Conservation (phyloP, 2,329 filamentous ascomycete genomes). For the Gnomoniopsis smithogilvyi region DNA sequence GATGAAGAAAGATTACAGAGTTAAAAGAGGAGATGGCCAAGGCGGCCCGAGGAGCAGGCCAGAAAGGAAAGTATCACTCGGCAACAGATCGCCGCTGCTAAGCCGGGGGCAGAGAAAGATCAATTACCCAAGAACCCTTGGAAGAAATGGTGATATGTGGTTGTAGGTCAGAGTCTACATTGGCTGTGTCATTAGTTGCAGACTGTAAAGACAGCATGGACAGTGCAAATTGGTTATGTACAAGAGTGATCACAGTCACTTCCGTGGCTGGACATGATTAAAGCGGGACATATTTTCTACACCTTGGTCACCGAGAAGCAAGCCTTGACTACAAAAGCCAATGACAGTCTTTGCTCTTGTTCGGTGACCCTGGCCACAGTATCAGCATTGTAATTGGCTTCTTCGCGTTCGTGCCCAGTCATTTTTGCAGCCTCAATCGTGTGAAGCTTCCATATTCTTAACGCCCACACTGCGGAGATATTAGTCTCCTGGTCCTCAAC, state of each 20-base stretch:
- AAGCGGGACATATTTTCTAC: too few species aligned
- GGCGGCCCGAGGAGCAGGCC: not conserved
- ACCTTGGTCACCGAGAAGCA: conserved; percentile 17
- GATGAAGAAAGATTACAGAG: not conserved
- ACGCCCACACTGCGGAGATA: conserved; percentile 32
- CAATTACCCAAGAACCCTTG: not conserved
- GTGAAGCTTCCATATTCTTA: conserved; percentile 42
- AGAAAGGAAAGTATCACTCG: not conserved
- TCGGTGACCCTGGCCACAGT: conserved; percentile 12
- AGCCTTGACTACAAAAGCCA: conserved; percentile 13
- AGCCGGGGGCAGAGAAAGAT: not conserved
- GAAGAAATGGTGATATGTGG: not conserved
- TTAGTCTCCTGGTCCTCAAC: not conserved
- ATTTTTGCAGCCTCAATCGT: conserved; percentile 31
- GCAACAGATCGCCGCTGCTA: not conserved
- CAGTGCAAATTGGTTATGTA: conserved; percentile 1
- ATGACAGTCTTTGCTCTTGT: not conserved
- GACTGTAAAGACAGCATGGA: not conserved
- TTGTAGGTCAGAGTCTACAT: not conserved
- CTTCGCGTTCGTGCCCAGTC: conserved; percentile 26
- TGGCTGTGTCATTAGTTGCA: not conserved
- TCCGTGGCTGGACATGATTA: too few species aligned
- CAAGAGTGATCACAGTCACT: not conserved
- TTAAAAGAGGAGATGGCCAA: not conserved
- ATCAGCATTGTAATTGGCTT: conserved; percentile 25